Evolutionary conservation across 1,284 basidiomycete genomes (phyloP).

Genomic region (Filobasidium uniguttulatum): DNA sequence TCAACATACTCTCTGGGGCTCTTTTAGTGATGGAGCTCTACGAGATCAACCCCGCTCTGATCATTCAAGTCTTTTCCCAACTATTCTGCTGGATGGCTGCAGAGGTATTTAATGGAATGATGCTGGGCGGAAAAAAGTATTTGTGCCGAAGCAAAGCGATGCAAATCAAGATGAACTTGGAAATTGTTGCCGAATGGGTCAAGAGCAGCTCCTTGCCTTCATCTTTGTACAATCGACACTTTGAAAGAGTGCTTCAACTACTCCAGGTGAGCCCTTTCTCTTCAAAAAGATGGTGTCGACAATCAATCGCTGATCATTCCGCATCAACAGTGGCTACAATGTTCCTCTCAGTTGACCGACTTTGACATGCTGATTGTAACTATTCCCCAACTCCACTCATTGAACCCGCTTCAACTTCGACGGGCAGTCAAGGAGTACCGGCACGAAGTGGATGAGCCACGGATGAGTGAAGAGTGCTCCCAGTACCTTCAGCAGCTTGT

Average conservation of each 20-base stretch:
- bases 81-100: conserved; percentile 45
- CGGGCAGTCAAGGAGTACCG: conserved; percentile 85
- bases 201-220: conserved; percentile 53
- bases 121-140: conserved; percentile 65
- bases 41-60: conserved; percentile 79
- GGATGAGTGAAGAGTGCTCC: conserved; percentile 85
- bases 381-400: conserved; percentile 67
- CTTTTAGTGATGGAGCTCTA: conserved; percentile 73
- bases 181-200: conserved; percentile 82
- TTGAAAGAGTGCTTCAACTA: conserved; percentile 71
- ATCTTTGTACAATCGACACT: conserved; percentile 59
- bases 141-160: conserved; percentile 79
- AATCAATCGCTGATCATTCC: conserved; percentile 15
- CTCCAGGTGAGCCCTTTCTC: conserved; percentile 48
- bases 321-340: conserved; percentile 50
- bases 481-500: conserved; percentile 88
- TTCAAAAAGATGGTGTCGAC: neutral
- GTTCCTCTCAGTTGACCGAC: conserved; percentile 58
- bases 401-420: conserved; percentile 93
- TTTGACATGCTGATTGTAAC: conserved; percentile 79
- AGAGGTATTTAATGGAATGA: conserved; percentile 86
- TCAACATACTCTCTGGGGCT: conserved; percentile 71
- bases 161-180: conserved; percentile 80
- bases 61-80: conserved; percentile 86
- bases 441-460: conserved; percentile 81